These are phyloP conservation scores for Castanea mollissima DNA, from an alignment of 306 rosid genomes.

Conservation along the genomic window DNA sequence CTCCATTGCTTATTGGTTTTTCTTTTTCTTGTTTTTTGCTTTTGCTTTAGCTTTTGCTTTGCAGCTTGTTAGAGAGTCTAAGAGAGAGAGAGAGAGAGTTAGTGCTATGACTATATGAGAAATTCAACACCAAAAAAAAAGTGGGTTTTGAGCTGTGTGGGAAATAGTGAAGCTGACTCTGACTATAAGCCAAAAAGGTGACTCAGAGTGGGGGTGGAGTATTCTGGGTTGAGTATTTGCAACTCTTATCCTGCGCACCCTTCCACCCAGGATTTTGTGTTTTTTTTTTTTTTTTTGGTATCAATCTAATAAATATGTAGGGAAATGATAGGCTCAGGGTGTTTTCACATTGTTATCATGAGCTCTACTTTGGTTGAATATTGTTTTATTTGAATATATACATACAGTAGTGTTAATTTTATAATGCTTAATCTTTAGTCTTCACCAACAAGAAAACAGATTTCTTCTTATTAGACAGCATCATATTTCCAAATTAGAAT, in stretches of 20 bases:
- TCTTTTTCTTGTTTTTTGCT: conserved; percentile 12
- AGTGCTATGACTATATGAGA: conserved; percentile 13
- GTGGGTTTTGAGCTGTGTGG: conserved; percentile 25
- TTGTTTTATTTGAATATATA: too few relatives aligned
- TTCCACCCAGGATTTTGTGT: background rate
- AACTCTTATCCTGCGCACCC: conserved; percentile 37
- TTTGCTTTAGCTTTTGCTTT: conserved; percentile 31
- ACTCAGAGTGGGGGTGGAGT: conserved; percentile 28
- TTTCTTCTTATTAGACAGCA: too few relatives aligned
- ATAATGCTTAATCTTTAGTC: too few relatives aligned
- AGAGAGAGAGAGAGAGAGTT: conserved; percentile 6
- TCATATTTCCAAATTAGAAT: too few relatives aligned
- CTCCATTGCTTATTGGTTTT: conserved; percentile 70
- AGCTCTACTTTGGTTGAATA: background rate
- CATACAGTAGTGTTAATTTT: too few relatives aligned
- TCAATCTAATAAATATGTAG: background rate
- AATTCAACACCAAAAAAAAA: background rate
- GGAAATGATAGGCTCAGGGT: background rate
- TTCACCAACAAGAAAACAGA: too few relatives aligned
- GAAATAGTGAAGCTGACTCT: conserved; percentile 55
- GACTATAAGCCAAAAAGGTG: conserved; percentile 30
- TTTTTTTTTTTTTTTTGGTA: background rate
- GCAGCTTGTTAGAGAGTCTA: background rate
- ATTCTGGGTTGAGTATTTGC: conserved; percentile 8
- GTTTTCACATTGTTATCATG: background rate